phyloP scores from a whole-genome alignment of 768 basidiomycete species.

The Phylloporus sp. region DNA sequence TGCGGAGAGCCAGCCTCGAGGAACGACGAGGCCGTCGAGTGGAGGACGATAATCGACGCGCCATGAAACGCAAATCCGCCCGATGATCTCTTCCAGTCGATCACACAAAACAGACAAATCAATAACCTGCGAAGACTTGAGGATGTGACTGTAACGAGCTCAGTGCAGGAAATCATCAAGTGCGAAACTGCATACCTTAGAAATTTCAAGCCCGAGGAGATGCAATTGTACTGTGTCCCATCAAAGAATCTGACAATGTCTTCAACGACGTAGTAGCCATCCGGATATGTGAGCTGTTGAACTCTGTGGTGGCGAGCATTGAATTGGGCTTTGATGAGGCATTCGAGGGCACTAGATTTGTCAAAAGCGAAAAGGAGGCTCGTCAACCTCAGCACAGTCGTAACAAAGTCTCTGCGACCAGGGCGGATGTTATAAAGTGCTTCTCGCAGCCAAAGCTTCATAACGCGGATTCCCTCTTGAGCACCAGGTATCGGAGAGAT shows the following conservation, averaged over 20 bases:
- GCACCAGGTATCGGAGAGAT: conserved; percentile 38
- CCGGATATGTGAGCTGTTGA: conserved; percentile 8
- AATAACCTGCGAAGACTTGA: conserved; percentile 35
- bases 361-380: conserved; percentile 40
- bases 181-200: conserved; percentile 34
- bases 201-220: conserved; percentile 37
- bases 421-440: conserved; percentile 37
- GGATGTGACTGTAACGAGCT: conserved; percentile 38
- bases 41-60: conserved; percentile 13
- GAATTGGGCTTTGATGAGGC: conserved; percentile 35
- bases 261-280: conserved; percentile 25
- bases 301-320: conserved; percentile 5
- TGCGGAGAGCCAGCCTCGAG: conserved; percentile 48
- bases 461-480: conserved; percentile 30
- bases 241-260: conserved; percentile 33
- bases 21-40: conserved; percentile 49
- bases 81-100: conserved; percentile 46
- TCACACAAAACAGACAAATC: conserved; percentile 50
- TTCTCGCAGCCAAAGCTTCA: conserved; percentile 45
- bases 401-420: conserved; percentile 22
- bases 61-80: conserved; percentile 36
- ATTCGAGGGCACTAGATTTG: conserved; percentile 26
- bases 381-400: conserved; percentile 35
- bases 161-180: conserved; percentile 21
- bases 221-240: conserved; percentile 22